Percentiles rank a stretch among this genome's conserved stretches.
phyloP scores from a whole-genome alignment of 306 rosid genomes.

The Arachis stenosperma region DNA sequence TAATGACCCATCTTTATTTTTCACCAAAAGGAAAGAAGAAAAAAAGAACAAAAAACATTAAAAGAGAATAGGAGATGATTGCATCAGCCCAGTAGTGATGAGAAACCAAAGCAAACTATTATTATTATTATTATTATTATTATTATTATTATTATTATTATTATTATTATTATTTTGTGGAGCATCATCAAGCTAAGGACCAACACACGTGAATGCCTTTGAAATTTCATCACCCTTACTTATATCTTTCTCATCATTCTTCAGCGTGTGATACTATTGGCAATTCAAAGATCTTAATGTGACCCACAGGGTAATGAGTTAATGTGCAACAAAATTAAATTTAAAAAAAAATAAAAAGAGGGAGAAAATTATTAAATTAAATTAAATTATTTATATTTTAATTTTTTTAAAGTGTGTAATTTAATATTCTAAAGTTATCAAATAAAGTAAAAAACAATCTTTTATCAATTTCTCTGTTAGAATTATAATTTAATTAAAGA shows the following conservation, averaged over 20 bases:
- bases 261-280: conserved; percentile 54
- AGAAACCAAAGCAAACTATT: conserved; percentile 46
- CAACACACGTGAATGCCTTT: conserved; percentile 73
- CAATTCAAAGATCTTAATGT: conserved; percentile 38
- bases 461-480: too few species aligned
- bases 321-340: conserved; percentile 13
- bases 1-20: conserved; percentile 65
- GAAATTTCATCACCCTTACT: conserved; percentile 48
- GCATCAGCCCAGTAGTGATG: conserved; percentile 42
- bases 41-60: background rate
- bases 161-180: conserved; percentile 23
- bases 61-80: conserved; percentile 51
- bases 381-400: too few species aligned
- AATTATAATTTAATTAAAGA: too few species aligned
- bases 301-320: conserved; percentile 50
- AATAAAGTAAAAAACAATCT: too few species aligned
- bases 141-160: too few species aligned
- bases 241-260: conserved; percentile 49
- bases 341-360: conserved; percentile 37
- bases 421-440: too few species aligned
- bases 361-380: conserved; percentile 4
- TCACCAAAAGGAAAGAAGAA: conserved; percentile 43
- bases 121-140: conserved; percentile 7
- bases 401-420: too few species aligned
- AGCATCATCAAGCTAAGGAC: conserved; percentile 48